phyloP scores from a whole-genome alignment of 1,284 basidiomycete species.

The Serendipita sp. region DNA sequence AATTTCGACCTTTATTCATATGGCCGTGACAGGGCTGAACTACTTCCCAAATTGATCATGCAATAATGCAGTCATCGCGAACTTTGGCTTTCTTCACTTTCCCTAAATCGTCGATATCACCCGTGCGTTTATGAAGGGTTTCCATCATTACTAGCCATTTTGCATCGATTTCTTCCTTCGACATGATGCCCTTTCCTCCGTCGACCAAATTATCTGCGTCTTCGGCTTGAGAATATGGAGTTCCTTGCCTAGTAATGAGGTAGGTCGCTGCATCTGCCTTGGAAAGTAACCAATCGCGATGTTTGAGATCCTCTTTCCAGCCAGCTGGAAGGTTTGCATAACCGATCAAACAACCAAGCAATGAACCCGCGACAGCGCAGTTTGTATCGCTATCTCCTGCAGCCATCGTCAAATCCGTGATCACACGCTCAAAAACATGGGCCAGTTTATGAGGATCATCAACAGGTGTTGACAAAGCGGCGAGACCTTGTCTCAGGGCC shows the following conservation, averaged over 20 bases:
- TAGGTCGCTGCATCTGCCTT: slow-evolving; percentile 2
- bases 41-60: too few relatives aligned
- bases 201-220: slow-evolving; percentile 10
- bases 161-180: slow-evolving; percentile 9
- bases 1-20: too few relatives aligned
- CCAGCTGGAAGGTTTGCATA: neutral
- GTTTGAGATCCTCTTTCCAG: slow-evolving; percentile 7
- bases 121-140: neutral
- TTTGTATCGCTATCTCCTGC: slow-evolving; percentile 11
- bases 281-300: slow-evolving; percentile 7
- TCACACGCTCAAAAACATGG: slow-evolving; percentile 7
- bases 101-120: neutral
- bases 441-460: neutral
- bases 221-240: neutral
- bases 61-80: too few relatives aligned
- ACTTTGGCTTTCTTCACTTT: neutral
- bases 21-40: too few relatives aligned
- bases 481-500: slow-evolving; percentile 9
- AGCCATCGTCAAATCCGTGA: slow-evolving; percentile 12
- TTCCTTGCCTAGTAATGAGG: neutral
- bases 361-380: slow-evolving; percentile 9
- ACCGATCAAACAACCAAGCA: slow-evolving; percentile 7
- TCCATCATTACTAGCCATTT: slow-evolving; percentile 9
- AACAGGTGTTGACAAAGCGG: neutral
- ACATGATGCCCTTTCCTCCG: slow-evolving; percentile 9